These are phyloP conservation scores for Trichoderma gamsii DNA, from an alignment of 495 filamentous ascomycete genomes.

Conservation along the genomic window DNA sequence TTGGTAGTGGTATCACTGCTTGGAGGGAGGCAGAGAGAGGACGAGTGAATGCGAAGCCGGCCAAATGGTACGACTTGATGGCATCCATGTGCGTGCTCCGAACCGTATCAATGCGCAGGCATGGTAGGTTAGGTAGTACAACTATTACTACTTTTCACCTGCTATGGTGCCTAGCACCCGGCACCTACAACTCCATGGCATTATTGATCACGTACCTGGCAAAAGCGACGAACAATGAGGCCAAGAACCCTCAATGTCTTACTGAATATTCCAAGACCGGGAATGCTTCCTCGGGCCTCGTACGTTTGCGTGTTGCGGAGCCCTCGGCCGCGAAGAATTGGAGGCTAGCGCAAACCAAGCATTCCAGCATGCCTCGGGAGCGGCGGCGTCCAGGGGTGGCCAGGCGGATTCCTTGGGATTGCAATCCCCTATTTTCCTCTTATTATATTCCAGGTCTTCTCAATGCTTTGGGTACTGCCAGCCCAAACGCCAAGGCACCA, in stretches of 20 bases:
- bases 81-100: not conserved
- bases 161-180: not conserved
- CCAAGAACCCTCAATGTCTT: not conserved
- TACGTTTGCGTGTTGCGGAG: constrained; percentile 6
- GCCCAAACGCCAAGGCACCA: not conserved
- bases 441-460: not conserved
- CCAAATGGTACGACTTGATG: constrained; percentile 5
- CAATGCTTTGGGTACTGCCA: not conserved
- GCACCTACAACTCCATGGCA: not conserved
- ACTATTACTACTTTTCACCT: not conserved
- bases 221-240: not conserved
- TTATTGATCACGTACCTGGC: not conserved
- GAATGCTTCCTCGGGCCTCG: not conserved
- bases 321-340: constrained; percentile 6
- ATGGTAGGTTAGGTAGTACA: not conserved
- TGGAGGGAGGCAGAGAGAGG: not conserved
- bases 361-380: constrained; percentile 9
- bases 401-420: not conserved
- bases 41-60: not conserved
- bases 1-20: not conserved
- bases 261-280: not conserved
- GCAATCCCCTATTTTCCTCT: not conserved
- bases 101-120: too few species aligned
- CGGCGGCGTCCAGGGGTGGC: not conserved
- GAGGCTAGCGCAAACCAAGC: not conserved